Evolutionary conservation across 768 basidiomycete species (phyloP).

Genomic region (Heimioporus sp.): DNA sequence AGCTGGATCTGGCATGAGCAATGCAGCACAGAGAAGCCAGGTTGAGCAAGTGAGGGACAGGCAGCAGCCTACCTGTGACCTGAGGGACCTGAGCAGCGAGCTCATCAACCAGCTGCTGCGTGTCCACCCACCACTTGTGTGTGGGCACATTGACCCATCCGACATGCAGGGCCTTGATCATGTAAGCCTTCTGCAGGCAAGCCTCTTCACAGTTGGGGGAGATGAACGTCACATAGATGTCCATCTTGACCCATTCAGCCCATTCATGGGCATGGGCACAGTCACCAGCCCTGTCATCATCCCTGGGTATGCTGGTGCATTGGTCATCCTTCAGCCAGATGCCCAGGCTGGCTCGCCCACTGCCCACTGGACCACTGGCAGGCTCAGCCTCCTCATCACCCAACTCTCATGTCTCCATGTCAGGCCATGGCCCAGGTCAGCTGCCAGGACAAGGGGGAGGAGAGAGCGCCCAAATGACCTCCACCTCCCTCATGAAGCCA

Average conservation of each 20-base stretch:
- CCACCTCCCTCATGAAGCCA: slow-evolving; percentile 6
- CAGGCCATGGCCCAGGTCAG: not conserved
- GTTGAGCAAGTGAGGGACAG: too few relatives aligned
- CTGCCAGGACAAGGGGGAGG: not conserved
- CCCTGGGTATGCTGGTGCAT: too few relatives aligned
- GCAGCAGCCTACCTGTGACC: not conserved
- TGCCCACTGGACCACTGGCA: not conserved
- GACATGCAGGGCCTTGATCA: not conserved
- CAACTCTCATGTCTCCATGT: not conserved
- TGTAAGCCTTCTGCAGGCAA: not conserved
- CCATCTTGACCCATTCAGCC: not conserved
- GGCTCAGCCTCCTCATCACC: too few relatives aligned
- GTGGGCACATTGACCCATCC: not conserved
- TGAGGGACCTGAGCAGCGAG: not conserved
- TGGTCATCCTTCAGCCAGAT: not conserved
- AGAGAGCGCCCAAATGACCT: not conserved
- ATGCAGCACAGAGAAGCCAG: too few relatives aligned
- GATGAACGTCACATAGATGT: slow-evolving; percentile 3
- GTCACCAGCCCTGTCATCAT: not conserved
- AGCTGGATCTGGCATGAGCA: not conserved
- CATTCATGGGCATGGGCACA: too few relatives aligned
- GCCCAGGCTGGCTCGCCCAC: not conserved
- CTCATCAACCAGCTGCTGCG: not conserved
- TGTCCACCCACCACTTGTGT: not conserved
- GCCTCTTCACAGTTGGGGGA: not conserved